phyloP scores from a whole-genome alignment of 2,329 filamentous ascomycete species.

The Curvularia verruculosa region DNA sequence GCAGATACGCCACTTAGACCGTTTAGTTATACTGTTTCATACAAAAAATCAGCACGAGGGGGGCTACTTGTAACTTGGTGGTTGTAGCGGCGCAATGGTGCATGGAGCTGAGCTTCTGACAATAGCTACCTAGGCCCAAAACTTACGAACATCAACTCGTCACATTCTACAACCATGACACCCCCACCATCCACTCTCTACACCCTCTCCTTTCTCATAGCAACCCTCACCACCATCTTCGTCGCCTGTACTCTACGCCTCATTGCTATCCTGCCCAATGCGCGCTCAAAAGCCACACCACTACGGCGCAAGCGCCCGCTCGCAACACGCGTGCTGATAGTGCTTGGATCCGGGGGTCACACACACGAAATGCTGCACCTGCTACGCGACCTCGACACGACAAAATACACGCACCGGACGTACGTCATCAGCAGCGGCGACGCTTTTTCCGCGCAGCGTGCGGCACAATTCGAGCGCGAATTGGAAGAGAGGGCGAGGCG shows the following conservation, averaged over 20 bases:
- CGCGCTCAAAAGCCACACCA: slow-evolving; percentile 28
- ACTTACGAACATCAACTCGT: too few species aligned
- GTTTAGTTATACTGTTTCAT: too few species aligned
- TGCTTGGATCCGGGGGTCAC: slow-evolving; percentile 92
- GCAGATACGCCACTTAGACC: too few species aligned
- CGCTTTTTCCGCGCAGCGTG: slow-evolving; percentile 68
- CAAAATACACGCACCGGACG: slow-evolving; percentile 67
- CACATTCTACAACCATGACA: slow-evolving; percentile 22
- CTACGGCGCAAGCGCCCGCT: slow-evolving; percentile 33
- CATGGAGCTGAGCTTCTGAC: too few species aligned
- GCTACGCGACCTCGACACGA: slow-evolving; percentile 63
- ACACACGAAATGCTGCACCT: slow-evolving; percentile 93
- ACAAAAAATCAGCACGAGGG: too few species aligned
- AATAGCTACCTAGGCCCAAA: too few species aligned
- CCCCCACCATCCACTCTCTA: slow-evolving; percentile 28
- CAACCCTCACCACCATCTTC: slow-evolving; percentile 43
- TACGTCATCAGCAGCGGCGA: slow-evolving; percentile 85
- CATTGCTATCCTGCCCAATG: slow-evolving; percentile 47
- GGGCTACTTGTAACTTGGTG: too few species aligned
- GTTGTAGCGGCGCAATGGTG: too few species aligned
- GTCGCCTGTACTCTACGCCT: slow-evolving; percentile 48
- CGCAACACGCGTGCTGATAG: slow-evolving; percentile 71
- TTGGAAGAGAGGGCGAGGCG: slow-evolving; percentile 31
- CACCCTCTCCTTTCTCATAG: slow-evolving; percentile 39
- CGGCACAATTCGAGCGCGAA: slow-evolving; percentile 66